Conservation (phyloP, 148 eudicot genomes). For the Chenopodium formosanum region DNA sequence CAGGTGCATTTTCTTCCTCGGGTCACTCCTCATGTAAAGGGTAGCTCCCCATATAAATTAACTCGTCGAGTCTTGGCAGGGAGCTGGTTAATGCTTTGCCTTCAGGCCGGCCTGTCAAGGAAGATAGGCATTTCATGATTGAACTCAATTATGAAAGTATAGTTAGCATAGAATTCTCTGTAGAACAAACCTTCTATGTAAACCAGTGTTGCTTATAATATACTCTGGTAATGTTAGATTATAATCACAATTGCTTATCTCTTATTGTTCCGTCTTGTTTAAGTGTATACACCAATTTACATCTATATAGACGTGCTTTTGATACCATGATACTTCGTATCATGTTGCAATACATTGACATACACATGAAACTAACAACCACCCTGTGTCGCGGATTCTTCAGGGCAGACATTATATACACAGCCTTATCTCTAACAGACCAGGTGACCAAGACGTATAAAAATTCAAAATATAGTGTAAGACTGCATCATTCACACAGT, state of each 20-base stretch:
- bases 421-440: too few species aligned
- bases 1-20: not conserved
- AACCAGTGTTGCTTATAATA: not conserved
- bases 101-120: not conserved
- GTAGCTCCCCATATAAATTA: not conserved
- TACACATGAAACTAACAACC: not conserved
- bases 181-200: not conserved
- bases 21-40: not conserved
- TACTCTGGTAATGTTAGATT: not conserved
- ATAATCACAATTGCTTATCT: not conserved
- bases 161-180: not conserved
- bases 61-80: not conserved
- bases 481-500: not conserved
- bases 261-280: not conserved
- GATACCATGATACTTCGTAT: too few species aligned
- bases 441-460: too few species aligned
- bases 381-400: not conserved
- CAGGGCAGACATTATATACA: not conserved
- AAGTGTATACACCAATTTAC: not conserved
- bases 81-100: too few species aligned
- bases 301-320: too few species aligned
- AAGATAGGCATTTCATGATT: not conserved
- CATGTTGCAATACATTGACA: too few species aligned
- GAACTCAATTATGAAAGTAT: not conserved
- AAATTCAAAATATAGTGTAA: not conserved